Evolutionary conservation across 2,329 filamentous ascomycete genomes (phyloP), one percentile per base, ranked within the genome.

Genomic region (Cladophialophora bantiana): DNA sequence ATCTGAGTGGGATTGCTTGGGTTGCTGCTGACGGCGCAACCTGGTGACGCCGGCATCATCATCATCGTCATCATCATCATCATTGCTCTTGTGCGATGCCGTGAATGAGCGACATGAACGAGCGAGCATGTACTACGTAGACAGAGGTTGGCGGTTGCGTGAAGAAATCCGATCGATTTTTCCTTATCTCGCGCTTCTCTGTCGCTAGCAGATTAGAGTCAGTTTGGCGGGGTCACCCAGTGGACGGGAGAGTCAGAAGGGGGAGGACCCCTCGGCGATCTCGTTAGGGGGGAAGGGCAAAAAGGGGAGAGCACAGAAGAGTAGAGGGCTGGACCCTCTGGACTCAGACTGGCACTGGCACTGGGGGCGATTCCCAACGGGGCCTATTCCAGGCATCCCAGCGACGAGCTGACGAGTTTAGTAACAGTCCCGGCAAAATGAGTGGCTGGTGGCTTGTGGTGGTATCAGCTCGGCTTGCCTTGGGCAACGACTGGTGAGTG

Each of bases 161-260:
- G 57, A 45, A 26, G 57, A 50, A 50, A 50, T 18, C 57, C 57
- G 57, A 50, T 59, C 57, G 42, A 59, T 20, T 35, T 59, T 45
- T 45, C 18, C 57, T 59, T 59, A 59, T 59, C 57, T 50, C 7
- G n/a, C 48, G 57, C 34, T 34, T n/a, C 42, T 26, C 45, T 50
- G 9, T 59, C 15, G 42, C 34, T 59, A 40, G 40, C 26, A 35
- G 40, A 50, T 12, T 59, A 45, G 26, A 34, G 15, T 7, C 40
- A 59, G n/a, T 45, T 20, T 59, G 18, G 15, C 12, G 1, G 35
- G 15, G 35, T 26, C 38, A 26, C 57, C 35, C 57, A 59, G 31
- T 59, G 57, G 57, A 34, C n/a, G 42, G 40, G 13, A 59, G 45
- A 9, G 26, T 26, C 45, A 50, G 45, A 18, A 42, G n/a, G 4